Evolutionary conservation across 1,284 basidiomycete genomes (phyloP), one percentile per base, ranked within the genome.

Genomic region (Flammula alnicola): DNA sequence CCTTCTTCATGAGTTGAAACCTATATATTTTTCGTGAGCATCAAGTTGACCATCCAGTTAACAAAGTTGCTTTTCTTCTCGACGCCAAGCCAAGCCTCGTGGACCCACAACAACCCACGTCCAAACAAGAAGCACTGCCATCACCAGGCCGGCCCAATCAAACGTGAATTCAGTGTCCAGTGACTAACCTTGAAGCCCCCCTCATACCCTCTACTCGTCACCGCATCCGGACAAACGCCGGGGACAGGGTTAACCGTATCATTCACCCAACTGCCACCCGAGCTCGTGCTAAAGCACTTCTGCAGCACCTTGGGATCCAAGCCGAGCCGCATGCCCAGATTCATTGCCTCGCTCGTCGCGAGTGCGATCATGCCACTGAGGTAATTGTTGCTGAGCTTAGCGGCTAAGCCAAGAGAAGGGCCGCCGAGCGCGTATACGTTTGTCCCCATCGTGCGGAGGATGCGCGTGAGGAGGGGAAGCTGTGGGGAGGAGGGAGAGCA

Each of bases 131-230:
- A n/a, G n/a, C n/a, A n/a, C n/a, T n/a, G n/a, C n/a, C n/a, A n/a
- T n/a, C n/a, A n/a, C n/a, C n/a, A n/a, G n/a, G n/a, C n/a, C n/a
- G n/a, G n/a, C n/a, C n/a, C n/a, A n/a, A n/a, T n/a, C n/a, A n/a
- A n/a, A n/a, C n/a, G n/a, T n/a, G n/a, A n/a, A n/a, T n/a, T n/a
- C n/a, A n/a, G n/a, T n/a, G n/a, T n/a, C n/a, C n/a, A n/a, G n/a
- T n/a, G n/a, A n/a, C n/a, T n/a, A n/a, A 67, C 69, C 61, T 71
- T 72, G 52, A 74, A 73, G 12, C 71, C 71, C 17, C 71, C 70
- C 51, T 72, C 64, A 47, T 74, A 72, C 14, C 65, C 63, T 44
- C 59, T 66, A 48, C 69, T 73, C 20, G 71, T 70, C 10, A 71
- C 69, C 1, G 70, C 70, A 25, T 69, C 63, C 12, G 71, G 69